Percentiles rank a stretch among this genome's conserved stretches.
Evolutionary conservation across 192 early-diverging fungal species (phyloP).

Genomic region (Geosiphon pyriformis): DNA sequence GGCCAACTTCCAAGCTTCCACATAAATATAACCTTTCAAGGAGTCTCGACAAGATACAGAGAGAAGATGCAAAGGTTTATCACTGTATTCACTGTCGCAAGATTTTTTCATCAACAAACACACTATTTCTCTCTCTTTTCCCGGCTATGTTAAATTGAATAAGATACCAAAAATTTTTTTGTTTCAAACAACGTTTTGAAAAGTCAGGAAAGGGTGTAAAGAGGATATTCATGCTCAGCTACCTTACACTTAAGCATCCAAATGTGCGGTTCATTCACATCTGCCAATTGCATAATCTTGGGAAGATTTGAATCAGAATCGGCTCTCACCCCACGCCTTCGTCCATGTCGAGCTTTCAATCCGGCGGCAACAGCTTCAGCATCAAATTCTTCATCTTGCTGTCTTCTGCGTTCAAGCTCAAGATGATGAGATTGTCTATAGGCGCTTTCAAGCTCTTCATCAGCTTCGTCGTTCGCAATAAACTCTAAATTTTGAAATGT

Average conservation of each 20-base stretch:
- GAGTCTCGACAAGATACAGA: constrained; percentile 82
- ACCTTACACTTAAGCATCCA: constrained; percentile 85
- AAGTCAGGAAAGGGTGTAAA: neutral
- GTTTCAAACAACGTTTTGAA: neutral
- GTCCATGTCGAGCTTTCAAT: constrained; percentile 69
- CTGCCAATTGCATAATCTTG: constrained; percentile 74
- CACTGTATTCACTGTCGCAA: constrained; percentile 60
- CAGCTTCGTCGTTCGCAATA: constrained; percentile 60
- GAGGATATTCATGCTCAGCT: neutral
- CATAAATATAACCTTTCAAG: constrained; percentile 84
- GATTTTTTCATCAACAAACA: constrained; percentile 69
- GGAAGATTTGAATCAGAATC: constrained; percentile 59
- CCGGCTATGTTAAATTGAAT: constrained; percentile 41
- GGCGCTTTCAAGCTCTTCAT: constrained; percentile 40
- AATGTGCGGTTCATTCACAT: constrained; percentile 82
- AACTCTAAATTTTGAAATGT: constrained; percentile 39
- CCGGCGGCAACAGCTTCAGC: constrained; percentile 77
- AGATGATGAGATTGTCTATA: constrained; percentile 51
- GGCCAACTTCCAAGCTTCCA: constrained; percentile 77
- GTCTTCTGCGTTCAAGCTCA: constrained; percentile 61
- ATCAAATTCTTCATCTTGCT: constrained; percentile 70
- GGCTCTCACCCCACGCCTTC: constrained; percentile 46
- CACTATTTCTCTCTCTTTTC: constrained; percentile 86
- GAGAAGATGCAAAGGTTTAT: constrained; percentile 62
- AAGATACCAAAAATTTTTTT: neutral